Base-by-base conservation (phyloP, 2,329 filamentous ascomycete species). In the Alternaria solani region DNA sequence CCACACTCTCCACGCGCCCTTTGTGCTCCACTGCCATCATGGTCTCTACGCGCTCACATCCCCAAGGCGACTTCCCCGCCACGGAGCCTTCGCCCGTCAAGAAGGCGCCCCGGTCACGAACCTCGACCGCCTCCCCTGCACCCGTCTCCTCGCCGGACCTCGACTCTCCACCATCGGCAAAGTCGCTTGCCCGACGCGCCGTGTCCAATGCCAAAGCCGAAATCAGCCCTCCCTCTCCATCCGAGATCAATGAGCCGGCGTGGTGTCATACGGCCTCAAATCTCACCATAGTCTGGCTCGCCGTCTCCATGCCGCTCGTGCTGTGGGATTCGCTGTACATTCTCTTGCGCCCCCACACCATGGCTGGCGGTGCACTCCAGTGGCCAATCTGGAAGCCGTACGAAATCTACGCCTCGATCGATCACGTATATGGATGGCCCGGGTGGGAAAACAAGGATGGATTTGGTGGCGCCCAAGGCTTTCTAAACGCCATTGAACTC, bases 281-380 rank as follows among this genome's bases (percentile, higher is more conserved):
- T 52, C 73, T 88, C 12, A 82, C 87, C 23, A 84, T 92, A 43
- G 67, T 88, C 64, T 96, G 93, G 93, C 84, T 96, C 26, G 79
- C 84, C 59, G 65, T 94, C 62, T 93, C 91, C 20, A 80, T 95
- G 16, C 92, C 91, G 1, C 85, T 96, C 61, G 92, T 96, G 49
- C 73, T 87, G 51, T 96, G 93, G 93, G 93, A 97, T 80, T 87
- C 86, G 30, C 82, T 83, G 59, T 97, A 96, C 81, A 88, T 96
- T 39, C 82, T 96, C 47, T 81, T 91, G 55, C 91, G 93, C 20
- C 93, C 93, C 30, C 87, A 89, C 78, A 91, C 88, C 58, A 95
- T 97, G 91, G 87, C 89, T 0, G 91, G 92, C 67, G 93, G 93
- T 16, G 80, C 78, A 47, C 81, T 90, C 53, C 91, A 96, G 81